These are phyloP conservation scores for Mortierella sp. DNA, from an alignment of 371 early-diverging fungal genomes.

Conservation along the genomic window DNA sequence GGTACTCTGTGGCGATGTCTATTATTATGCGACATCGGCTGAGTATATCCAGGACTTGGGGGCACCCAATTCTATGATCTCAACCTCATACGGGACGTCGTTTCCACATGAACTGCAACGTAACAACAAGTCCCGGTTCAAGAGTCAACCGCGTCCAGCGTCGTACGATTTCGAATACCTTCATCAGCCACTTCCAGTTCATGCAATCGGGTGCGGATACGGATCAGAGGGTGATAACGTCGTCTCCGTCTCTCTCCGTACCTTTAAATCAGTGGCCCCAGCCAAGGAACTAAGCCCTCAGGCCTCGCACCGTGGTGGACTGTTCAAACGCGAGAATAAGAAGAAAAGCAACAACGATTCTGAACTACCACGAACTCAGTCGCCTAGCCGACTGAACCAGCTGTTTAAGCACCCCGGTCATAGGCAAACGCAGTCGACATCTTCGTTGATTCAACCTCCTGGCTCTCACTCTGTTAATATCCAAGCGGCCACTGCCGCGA, in stretches of 20 bases:
- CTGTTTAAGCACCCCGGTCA: slow-evolving; percentile 42
- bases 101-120: slow-evolving; percentile 39
- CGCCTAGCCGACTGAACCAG: slow-evolving; percentile 23
- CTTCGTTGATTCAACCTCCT: slow-evolving; percentile 21
- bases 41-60: slow-evolving; percentile 44
- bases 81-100: slow-evolving; percentile 43
- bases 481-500: neutral
- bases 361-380: slow-evolving; percentile 1
- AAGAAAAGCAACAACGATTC: neutral
- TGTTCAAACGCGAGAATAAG: slow-evolving; percentile 25
- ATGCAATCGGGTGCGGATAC: neutral
- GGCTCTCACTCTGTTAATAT: neutral
- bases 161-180: slow-evolving; percentile 3
- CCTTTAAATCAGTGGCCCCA: slow-evolving; percentile 5
- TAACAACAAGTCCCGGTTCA: slow-evolving; percentile 14
- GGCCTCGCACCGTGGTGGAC: neutral
- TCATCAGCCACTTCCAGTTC: neutral
- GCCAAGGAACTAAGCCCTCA: neutral
- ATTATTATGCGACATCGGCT: slow-evolving; percentile 44
- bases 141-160: slow-evolving; percentile 2
- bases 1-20: slow-evolving; percentile 19
- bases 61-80: slow-evolving; percentile 41
- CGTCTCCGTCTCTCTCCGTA: no score
- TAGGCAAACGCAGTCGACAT: slow-evolving; percentile 36
- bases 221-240: slow-evolving; percentile 1